Conservation (phyloP, 129 eudicot species). For the Centella asiatica region DNA sequence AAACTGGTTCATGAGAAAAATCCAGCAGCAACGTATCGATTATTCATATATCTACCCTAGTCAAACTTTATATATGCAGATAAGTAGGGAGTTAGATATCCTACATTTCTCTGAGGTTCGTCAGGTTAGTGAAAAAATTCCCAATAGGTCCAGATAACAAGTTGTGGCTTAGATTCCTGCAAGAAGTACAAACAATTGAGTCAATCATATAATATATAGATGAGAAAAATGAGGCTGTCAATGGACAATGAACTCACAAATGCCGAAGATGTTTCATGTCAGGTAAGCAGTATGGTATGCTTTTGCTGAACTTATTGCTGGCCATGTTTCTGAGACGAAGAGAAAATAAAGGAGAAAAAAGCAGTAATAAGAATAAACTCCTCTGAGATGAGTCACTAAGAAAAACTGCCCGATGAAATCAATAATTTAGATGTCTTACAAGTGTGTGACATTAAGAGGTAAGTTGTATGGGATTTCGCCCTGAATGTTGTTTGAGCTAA, state of each 20-base stretch:
- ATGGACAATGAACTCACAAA: conserved; percentile 45
- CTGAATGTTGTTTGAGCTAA: conserved; percentile 57
- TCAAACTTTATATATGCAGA: conserved; percentile 10
- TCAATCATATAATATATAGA: conserved; percentile 11
- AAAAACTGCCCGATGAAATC: conserved; percentile 7
- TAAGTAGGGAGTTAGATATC: conserved; percentile 11
- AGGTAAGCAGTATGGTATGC: conserved; percentile 62
- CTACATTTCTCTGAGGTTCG: conserved; percentile 61
- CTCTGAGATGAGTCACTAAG: not conserved
- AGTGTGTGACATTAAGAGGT: conserved; percentile 67
- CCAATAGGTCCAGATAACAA: conserved; percentile 64
- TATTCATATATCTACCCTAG: conserved; percentile 3
- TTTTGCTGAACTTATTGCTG: conserved; percentile 54
- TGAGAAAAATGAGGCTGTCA: not conserved
- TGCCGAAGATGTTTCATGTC: conserved; percentile 53
- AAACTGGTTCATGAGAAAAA: too few species aligned
- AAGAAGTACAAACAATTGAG: conserved; percentile 15
- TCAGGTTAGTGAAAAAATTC: conserved; percentile 61
- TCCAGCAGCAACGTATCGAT: too few species aligned
- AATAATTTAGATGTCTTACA: conserved; percentile 44
- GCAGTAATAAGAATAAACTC: not conserved
- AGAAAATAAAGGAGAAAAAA: not conserved
- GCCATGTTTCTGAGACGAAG: conserved; percentile 66
- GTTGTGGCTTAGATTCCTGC: conserved; percentile 94
- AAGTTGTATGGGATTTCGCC: conserved; percentile 69